A percentile compares a stretch with the other conserved stretches of the same genome.
Evolutionary conservation across 768 basidiomycete genomes (phyloP).

Genomic region (Auricularia cornea): DNA sequence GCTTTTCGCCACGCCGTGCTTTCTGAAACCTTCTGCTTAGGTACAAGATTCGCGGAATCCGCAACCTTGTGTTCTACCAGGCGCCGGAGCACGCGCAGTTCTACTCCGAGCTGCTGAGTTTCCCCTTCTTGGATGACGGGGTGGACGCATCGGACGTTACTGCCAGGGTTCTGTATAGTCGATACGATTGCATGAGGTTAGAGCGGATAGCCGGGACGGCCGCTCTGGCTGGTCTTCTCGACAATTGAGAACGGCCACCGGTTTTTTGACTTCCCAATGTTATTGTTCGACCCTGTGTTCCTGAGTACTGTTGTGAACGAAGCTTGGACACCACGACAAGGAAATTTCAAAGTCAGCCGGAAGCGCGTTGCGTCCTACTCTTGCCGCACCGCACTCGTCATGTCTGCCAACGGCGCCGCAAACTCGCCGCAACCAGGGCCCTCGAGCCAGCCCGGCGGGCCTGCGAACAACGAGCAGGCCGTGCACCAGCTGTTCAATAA

Average conservation of each 20-base stretch:
- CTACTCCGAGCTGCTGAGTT: slow-evolving; percentile 83
- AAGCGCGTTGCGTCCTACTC: no score
- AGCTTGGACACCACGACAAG: no score
- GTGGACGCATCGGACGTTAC: slow-evolving; percentile 85
- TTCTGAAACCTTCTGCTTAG: slow-evolving; percentile 28
- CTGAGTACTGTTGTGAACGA: no score
- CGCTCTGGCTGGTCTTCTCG: slow-evolving; percentile 16
- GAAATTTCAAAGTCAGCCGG: no score
- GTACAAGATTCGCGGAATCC: slow-evolving; percentile 88
- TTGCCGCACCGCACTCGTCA: no score
- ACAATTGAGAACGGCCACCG: background rate
- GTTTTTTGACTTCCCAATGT: no score
- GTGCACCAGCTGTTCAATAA: no score
- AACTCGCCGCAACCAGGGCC: no score
- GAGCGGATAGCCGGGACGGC: slow-evolving; percentile 70
- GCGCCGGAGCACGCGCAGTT: slow-evolving; percentile 87
- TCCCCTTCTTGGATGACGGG: slow-evolving; percentile 83
- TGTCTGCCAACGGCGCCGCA: no score
- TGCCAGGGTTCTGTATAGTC: slow-evolving; percentile 71
- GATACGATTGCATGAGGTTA: slow-evolving; percentile 80
- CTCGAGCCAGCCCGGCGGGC: no score
- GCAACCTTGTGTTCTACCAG: slow-evolving; percentile 88
- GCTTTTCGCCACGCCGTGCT: slow-evolving; percentile 1
- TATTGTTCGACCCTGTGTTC: no score
- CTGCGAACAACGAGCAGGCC: no score